phyloP scores from a whole-genome alignment of 768 basidiomycete species.

The Boletus sp. region DNA sequence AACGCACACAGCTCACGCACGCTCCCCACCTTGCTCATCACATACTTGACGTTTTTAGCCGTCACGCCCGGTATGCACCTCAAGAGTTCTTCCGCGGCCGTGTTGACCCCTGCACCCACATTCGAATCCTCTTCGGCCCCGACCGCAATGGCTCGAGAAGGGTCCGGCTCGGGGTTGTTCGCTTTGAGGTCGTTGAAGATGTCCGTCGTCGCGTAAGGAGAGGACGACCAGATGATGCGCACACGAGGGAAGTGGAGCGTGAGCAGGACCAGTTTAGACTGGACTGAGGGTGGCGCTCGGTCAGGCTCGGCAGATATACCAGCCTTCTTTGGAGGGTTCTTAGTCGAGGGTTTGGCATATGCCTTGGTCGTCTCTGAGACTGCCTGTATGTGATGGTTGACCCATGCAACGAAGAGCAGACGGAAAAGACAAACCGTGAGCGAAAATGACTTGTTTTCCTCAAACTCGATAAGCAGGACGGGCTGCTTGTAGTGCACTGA shows the following conservation, averaged over 20 bases:
- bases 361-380: conserved; percentile 60
- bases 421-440: conserved; percentile 59
- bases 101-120: conserved; percentile 64
- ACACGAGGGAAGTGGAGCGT: conserved; percentile 88
- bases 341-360: conserved; percentile 55
- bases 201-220: conserved; percentile 85
- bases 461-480: conserved; percentile 92
- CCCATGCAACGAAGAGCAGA: neutral
- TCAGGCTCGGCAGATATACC: conserved; percentile 23
- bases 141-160: conserved; percentile 65
- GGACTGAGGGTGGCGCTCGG: conserved; percentile 54
- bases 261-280: conserved; percentile 90
- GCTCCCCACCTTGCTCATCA: conserved; percentile 77
- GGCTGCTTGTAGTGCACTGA: conserved; percentile 94
- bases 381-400: conserved; percentile 36
- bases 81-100: conserved; percentile 78
- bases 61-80: conserved; percentile 81
- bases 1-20: conserved; percentile 74
- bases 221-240: conserved; percentile 96
- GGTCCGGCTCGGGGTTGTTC: conserved; percentile 78
- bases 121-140: conserved; percentile 78
- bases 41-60: conserved; percentile 78
- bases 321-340: conserved; percentile 53
- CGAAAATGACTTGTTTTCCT: conserved; percentile 93
- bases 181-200: conserved; percentile 91